Evolutionary conservation across 2,329 filamentous ascomycete species (phyloP).

Genomic region (Trichoderma arundinaceum): DNA sequence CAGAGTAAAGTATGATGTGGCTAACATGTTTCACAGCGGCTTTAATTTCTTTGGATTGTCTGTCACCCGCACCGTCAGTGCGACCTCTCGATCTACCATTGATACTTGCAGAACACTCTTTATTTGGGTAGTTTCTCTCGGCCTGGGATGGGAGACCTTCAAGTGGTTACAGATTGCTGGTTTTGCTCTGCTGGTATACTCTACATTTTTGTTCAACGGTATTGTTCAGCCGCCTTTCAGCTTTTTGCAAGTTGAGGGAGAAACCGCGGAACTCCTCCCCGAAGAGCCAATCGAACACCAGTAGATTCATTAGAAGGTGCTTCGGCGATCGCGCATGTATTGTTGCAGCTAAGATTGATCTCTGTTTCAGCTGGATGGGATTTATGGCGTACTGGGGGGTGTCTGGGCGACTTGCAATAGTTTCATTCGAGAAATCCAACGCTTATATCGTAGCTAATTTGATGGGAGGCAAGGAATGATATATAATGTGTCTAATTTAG

Average conservation of each 20-base stretch:
- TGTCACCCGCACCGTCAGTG: conserved; percentile 86
- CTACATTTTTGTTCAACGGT: conserved; percentile 96
- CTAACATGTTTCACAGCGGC: conserved; percentile 60
- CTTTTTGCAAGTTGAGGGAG: conserved; percentile 62
- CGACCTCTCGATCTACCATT: conserved; percentile 92
- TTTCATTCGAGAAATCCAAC: neutral
- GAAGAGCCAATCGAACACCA: conserved; percentile 83
- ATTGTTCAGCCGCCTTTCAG: conserved; percentile 82
- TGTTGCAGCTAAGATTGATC: neutral
- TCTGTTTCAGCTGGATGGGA: neutral
- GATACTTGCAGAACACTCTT: conserved; percentile 97
- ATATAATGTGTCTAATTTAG: conserved; percentile 6
- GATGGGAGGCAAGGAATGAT: neutral
- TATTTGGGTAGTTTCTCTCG: conserved; percentile 95
- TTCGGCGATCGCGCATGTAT: neutral
- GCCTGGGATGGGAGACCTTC: conserved; percentile 94
- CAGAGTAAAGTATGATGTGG: conserved; percentile 33
- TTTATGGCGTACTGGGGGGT: conserved; percentile 13
- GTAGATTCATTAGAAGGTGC: conserved; percentile 32
- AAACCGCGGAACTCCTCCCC: conserved; percentile 70
- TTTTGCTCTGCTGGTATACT: conserved; percentile 90
- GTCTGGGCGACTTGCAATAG: conserved; percentile 1
- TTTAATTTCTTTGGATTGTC: conserved; percentile 99
- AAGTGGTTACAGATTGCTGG: conserved; percentile 94
- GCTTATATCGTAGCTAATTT: neutral